phyloP scores from a whole-genome alignment of 164 flowering plant species.

The Cinnamomum chago region DNA sequence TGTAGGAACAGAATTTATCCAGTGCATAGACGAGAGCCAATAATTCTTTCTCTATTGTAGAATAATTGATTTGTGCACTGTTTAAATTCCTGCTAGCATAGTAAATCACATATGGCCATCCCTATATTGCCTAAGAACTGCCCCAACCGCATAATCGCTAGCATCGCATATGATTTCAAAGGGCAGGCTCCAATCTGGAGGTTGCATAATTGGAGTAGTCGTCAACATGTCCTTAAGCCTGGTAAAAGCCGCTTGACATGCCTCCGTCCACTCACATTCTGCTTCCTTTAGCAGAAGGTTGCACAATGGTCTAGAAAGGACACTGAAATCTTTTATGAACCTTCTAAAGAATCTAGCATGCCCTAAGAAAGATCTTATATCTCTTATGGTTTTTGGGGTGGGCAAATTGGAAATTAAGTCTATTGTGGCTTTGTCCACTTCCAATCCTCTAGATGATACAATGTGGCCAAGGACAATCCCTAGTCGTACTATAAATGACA shows the following conservation, averaged over 20 bases:
- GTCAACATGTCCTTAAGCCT: not conserved
- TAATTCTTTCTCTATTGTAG: not conserved
- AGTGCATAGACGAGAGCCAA: not conserved
- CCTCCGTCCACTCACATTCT: not conserved
- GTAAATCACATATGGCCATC: not conserved
- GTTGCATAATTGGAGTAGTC: not conserved
- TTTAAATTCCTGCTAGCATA: not conserved
- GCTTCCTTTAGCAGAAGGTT: not conserved
- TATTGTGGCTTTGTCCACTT: not conserved
- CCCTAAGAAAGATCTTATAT: not conserved
- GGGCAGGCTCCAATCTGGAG: constrained; percentile 5
- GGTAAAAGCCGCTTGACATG: not conserved
- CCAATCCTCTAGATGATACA: not conserved
- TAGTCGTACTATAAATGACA: not conserved
- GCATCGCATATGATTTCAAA: constrained; percentile 21
- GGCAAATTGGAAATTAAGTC: not conserved
- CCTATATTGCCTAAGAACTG: not conserved
- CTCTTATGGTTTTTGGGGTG: not conserved
- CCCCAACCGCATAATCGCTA: not conserved
- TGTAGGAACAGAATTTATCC: not conserved
- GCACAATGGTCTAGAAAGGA: constrained; percentile 7
- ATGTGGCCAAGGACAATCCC: not conserved
- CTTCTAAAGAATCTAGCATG: constrained; percentile 8
- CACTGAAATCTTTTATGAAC: too few species aligned
- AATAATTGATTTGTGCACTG: constrained; percentile 1